Evolutionary conservation across 2,329 filamentous ascomycete species (phyloP).

Genomic region (Nannizziopsis barbatae): DNA sequence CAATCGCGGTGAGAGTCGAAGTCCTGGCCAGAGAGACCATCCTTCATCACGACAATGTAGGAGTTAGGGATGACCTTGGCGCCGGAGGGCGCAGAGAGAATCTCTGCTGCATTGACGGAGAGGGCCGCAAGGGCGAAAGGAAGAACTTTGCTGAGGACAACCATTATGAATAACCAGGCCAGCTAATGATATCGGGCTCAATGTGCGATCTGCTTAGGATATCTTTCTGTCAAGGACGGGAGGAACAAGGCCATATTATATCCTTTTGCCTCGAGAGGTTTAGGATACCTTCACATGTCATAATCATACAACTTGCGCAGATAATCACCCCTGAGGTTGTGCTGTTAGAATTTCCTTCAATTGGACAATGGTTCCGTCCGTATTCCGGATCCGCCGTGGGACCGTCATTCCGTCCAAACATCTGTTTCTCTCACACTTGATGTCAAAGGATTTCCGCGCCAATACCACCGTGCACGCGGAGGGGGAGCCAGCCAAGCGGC

Average conservation of each 20-base stretch:
- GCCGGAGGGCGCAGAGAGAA: conserved; percentile 9
- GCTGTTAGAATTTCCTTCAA: not conserved
- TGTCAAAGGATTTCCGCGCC: not conserved
- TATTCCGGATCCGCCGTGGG: conserved; percentile 1
- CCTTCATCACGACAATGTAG: conserved; percentile 16
- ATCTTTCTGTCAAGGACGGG: not conserved
- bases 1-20: conserved; percentile 13
- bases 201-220: conserved; percentile 6
- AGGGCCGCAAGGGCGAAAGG: conserved; percentile 12
- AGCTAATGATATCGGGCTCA: not conserved
- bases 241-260: conserved; percentile 1
- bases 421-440: not conserved
- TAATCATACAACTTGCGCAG: not conserved
- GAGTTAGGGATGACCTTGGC: conserved; percentile 5
- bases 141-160: conserved; percentile 10
- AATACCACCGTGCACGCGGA: conserved; percentile 7
- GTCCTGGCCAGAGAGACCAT: conserved; percentile 10
- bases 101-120: conserved; percentile 12
- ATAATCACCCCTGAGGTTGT: not conserved
- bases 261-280: not conserved
- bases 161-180: conserved; percentile 11
- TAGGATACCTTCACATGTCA: conserved; percentile 6
- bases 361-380: conserved; percentile 1
- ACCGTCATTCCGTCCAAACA: not conserved
- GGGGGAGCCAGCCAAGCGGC: not conserved